A percentile compares a stretch with the other conserved stretches of the same genome.
phyloP scores from a whole-genome alignment of 257 asterid genomes.

The Schizonepeta tenuifolia region DNA sequence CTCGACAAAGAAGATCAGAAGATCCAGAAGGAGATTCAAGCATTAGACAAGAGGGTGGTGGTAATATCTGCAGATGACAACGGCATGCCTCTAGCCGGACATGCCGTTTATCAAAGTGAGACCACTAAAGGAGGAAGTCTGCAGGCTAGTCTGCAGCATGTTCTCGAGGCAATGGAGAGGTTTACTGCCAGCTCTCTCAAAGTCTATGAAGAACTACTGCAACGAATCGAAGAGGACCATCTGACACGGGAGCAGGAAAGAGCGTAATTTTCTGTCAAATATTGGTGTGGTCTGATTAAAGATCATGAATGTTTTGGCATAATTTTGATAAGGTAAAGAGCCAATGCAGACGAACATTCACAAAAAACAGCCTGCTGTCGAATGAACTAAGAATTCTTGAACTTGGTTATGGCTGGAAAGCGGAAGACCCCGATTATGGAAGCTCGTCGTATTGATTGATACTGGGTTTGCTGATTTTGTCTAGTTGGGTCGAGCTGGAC shows the following conservation, averaged over 20 bases:
- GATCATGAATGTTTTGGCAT: constrained; percentile 4
- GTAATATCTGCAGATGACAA: constrained; percentile 51
- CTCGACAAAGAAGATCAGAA: constrained; percentile 88
- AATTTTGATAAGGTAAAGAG: background rate
- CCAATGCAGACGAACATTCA: background rate
- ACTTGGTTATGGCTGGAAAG: background rate
- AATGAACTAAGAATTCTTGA: background rate
- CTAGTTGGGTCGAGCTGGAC: background rate
- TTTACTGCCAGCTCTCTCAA: constrained; percentile 61
- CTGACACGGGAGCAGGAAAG: constrained; percentile 48
- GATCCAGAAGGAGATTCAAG: constrained; percentile 85
- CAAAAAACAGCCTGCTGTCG: background rate
- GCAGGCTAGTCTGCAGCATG: constrained; percentile 73
- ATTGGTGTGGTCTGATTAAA: constrained; percentile 15
- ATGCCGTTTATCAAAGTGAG: constrained; percentile 81
- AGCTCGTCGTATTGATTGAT: background rate
- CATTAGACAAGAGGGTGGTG: constrained; percentile 71
- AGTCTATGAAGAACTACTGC: constrained; percentile 79
- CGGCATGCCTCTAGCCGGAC: constrained; percentile 56
- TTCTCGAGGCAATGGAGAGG: constrained; percentile 90
- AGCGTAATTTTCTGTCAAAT: constrained; percentile 28
- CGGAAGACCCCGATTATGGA: background rate
- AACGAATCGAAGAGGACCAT: constrained; percentile 78
- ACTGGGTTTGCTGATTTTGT: background rate
- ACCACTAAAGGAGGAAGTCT: constrained; percentile 70